These are phyloP conservation scores for Yarrowia bubula DNA, from an alignment of 805 yeast genomes.

Conservation along the genomic window DNA sequence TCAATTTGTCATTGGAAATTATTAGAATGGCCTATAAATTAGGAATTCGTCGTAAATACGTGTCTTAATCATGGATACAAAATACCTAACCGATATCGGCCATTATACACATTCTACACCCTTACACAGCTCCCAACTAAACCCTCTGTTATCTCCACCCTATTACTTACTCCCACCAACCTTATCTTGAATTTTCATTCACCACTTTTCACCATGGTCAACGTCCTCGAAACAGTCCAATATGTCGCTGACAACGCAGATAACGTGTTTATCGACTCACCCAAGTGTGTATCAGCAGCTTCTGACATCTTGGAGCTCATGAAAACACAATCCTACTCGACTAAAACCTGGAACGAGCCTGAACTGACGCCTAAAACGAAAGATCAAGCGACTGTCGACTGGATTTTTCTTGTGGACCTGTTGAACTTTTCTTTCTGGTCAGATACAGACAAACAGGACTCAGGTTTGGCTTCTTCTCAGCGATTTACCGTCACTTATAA, in stretches of 20 bases:
- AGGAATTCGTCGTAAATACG: too few relatives aligned
- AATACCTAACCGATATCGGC: too few relatives aligned
- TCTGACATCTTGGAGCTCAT: slow-evolving; percentile 35
- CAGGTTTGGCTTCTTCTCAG: slow-evolving; percentile 36
- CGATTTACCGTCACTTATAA: slow-evolving; percentile 41
- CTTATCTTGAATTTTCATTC: not conserved
- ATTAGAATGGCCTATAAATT: too few relatives aligned
- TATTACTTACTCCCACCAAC: too few relatives aligned
- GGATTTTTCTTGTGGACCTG: slow-evolving; percentile 46
- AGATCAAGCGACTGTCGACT: slow-evolving; percentile 35
- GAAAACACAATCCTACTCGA: slow-evolving; percentile 37
- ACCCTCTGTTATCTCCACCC: too few relatives aligned
- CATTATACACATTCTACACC: too few relatives aligned
- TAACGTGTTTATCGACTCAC: slow-evolving; percentile 37
- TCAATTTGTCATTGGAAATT: too few relatives aligned
- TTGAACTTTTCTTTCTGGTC: slow-evolving; percentile 48
- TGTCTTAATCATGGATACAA: too few relatives aligned
- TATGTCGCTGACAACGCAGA: slow-evolving; percentile 35
- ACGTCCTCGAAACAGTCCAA: slow-evolving; percentile 36
- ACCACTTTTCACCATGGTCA: not conserved
- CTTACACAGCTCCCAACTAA: too few relatives aligned
- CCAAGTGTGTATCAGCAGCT: slow-evolving; percentile 40
- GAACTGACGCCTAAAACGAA: slow-evolving; percentile 38
- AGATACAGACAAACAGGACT: slow-evolving; percentile 38
- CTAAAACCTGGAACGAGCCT: slow-evolving; percentile 43